Conservation (phyloP, 2,329 filamentous ascomycete genomes). For the Xylariomycetidae sp. region DNA sequence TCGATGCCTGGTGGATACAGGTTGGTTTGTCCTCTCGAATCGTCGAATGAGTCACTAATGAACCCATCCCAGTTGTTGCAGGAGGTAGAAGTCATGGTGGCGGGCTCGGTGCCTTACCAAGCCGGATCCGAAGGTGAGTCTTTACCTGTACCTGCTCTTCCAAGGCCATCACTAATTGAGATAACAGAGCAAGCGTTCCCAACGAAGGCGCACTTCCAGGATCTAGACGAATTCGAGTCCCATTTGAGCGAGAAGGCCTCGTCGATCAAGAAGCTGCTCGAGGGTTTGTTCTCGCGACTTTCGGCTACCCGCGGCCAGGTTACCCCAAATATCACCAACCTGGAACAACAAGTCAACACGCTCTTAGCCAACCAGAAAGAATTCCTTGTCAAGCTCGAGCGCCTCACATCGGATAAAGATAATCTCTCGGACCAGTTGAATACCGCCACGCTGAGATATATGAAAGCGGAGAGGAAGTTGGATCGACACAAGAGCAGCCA, state of each 20-base stretch:
- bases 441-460: slow-evolving; percentile 80
- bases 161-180: slow-evolving; percentile 17
- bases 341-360: slow-evolving; percentile 70
- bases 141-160: slow-evolving; percentile 1
- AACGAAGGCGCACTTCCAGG: slow-evolving; percentile 55
- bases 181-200: slow-evolving; percentile 47
- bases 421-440: slow-evolving; percentile 82
- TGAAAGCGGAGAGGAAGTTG: slow-evolving; percentile 91
- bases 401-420: slow-evolving; percentile 71
- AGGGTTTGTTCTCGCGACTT: slow-evolving; percentile 58
- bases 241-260: slow-evolving; percentile 74
- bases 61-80: slow-evolving; percentile 48
- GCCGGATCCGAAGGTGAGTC: slow-evolving; percentile 36
- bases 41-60: slow-evolving; percentile 7
- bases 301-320: slow-evolving; percentile 45
- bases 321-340: slow-evolving; percentile 61
- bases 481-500: slow-evolving; percentile 84
- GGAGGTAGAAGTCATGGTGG: slow-evolving; percentile 55
- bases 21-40: slow-evolving; percentile 41
- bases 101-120: slow-evolving; percentile 40
- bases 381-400: slow-evolving; percentile 69
- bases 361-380: slow-evolving; percentile 79
- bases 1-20: slow-evolving; percentile 94
- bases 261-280: slow-evolving; percentile 68
- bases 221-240: slow-evolving; percentile 66